Conservation (phyloP, 139 green algal species). For the Ulvella scutata region DNA sequence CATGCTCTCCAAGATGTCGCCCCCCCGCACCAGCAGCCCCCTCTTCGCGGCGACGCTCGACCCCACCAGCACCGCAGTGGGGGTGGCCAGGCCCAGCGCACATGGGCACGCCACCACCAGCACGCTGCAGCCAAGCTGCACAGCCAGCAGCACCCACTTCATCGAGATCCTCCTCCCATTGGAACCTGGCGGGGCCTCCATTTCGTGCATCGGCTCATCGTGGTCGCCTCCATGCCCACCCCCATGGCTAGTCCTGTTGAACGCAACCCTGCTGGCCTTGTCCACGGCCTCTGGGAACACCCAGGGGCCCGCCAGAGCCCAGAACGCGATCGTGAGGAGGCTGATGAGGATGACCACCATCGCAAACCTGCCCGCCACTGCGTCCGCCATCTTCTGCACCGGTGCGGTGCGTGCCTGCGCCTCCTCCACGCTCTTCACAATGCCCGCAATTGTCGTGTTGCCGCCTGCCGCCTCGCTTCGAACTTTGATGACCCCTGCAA, state of each 20-base stretch:
- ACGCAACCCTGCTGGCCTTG: too few relatives aligned
- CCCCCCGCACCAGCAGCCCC: conserved; percentile 71
- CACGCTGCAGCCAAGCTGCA: conserved; percentile 81
- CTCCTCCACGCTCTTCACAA: conserved; percentile 63
- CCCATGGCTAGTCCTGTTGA: too few relatives aligned
- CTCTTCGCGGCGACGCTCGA: conserved; percentile 50
- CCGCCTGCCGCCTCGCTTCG: conserved; percentile 40
- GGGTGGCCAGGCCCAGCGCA: conserved; percentile 79
- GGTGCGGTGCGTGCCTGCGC: conserved; percentile 57
- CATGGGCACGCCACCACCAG: conserved; percentile 89
- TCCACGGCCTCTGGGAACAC: conserved; percentile 47
- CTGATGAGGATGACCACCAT: conserved; percentile 63
- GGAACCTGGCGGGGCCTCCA: neutral
- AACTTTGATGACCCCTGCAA: too few relatives aligned
- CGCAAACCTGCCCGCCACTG: conserved; percentile 55
- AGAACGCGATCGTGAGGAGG: conserved; percentile 65
- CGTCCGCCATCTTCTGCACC: conserved; percentile 73
- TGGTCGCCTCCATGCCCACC: too few relatives aligned
- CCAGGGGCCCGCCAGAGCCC: conserved; percentile 32
- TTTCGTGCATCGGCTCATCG: neutral
- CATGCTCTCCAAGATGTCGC: conserved; percentile 59
- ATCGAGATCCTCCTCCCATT: conserved; percentile 3
- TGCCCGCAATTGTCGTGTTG: conserved; percentile 67
- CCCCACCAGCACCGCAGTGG: conserved; percentile 83
- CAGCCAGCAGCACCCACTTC: conserved; percentile 51